Percentiles rank a stretch among this genome's conserved stretches.
Conservation (phyloP, 2,329 filamentous ascomycete species). For the Alternaria rosae region DNA sequence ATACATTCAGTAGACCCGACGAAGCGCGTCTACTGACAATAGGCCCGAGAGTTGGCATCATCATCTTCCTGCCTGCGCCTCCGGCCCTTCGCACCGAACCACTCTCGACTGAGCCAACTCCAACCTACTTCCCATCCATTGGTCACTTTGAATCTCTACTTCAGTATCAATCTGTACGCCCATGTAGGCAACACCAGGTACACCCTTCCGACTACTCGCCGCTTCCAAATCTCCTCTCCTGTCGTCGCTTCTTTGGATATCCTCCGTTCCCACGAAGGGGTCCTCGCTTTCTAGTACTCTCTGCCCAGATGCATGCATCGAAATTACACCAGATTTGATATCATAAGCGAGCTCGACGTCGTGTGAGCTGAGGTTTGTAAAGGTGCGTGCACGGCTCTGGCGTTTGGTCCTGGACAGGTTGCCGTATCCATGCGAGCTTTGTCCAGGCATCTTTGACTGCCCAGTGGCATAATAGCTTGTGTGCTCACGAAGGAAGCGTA, state of each 20-base stretch:
- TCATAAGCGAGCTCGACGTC: conserved; percentile 32
- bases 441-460: conserved; percentile 22
- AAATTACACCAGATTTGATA: conserved; percentile 15
- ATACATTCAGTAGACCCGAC: background rate
- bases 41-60: background rate
- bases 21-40: background rate
- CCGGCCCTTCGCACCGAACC: conserved; percentile 19
- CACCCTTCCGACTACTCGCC: conserved; percentile 14
- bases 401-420: conserved; percentile 23
- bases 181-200: conserved; percentile 9
- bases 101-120: conserved; percentile 8
- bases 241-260: conserved; percentile 31
- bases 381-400: conserved; percentile 7
- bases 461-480: conserved; percentile 26
- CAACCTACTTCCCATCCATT: conserved; percentile 19
- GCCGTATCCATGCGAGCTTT: conserved; percentile 28
- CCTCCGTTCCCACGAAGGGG: conserved; percentile 11
- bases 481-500: conserved; percentile 43
- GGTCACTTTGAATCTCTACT: conserved; percentile 37
- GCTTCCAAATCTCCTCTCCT: conserved; percentile 9
- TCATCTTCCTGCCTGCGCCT: background rate
- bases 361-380: conserved; percentile 19
- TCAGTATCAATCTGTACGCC: conserved; percentile 37
- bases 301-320: conserved; percentile 15
- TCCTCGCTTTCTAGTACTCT: conserved; percentile 7